A percentile compares a stretch with the other conserved stretches of the same genome.
phyloP scores from a whole-genome alignment of 2,329 filamentous ascomycete genomes.

The Penicillium fuscoglaucum region DNA sequence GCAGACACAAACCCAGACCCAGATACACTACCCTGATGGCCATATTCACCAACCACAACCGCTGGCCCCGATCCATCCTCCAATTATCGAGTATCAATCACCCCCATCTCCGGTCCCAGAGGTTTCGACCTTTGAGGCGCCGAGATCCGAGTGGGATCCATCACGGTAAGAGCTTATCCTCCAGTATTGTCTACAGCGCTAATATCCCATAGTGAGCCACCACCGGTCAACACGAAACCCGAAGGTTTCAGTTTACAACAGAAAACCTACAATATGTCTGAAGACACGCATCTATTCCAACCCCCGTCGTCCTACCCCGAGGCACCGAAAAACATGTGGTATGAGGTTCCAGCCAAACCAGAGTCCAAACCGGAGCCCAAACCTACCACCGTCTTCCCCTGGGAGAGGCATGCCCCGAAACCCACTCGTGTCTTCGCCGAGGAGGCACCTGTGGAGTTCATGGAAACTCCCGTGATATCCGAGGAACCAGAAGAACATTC shows the following conservation, averaged over 20 bases:
- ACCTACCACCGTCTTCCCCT: conserved; percentile 79
- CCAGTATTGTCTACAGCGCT: conserved; percentile 17
- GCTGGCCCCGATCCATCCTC: conserved; percentile 45
- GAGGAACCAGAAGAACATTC: not conserved
- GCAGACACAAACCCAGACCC: conserved; percentile 3
- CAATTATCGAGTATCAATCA: conserved; percentile 43
- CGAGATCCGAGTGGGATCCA: conserved; percentile 62
- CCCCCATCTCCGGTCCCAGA: conserved; percentile 27
- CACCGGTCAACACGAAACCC: conserved; percentile 67
- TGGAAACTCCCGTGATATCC: not conserved
- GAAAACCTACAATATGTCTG: conserved; percentile 80
- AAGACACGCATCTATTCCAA: conserved; percentile 71
- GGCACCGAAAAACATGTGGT: conserved; percentile 85
- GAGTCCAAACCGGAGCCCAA: conserved; percentile 60
- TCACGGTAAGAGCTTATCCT: conserved; percentile 50
- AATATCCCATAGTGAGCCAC: conserved; percentile 54
- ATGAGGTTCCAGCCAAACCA: conserved; percentile 68
- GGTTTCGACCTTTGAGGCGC: conserved; percentile 56
- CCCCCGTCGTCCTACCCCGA: conserved; percentile 76
- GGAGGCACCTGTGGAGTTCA: conserved; percentile 1
- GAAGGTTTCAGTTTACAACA: conserved; percentile 83
- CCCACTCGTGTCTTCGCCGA: conserved; percentile 53
- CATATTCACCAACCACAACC: conserved; percentile 34
- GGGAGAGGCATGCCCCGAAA: conserved; percentile 70
- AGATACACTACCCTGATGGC: not conserved